A percentile compares a stretch with the other conserved stretches of the same genome.
These are phyloP conservation scores for Saccharomycopsis selenospora DNA, from an alignment of 805 yeast genomes.

Conservation along the genomic window DNA sequence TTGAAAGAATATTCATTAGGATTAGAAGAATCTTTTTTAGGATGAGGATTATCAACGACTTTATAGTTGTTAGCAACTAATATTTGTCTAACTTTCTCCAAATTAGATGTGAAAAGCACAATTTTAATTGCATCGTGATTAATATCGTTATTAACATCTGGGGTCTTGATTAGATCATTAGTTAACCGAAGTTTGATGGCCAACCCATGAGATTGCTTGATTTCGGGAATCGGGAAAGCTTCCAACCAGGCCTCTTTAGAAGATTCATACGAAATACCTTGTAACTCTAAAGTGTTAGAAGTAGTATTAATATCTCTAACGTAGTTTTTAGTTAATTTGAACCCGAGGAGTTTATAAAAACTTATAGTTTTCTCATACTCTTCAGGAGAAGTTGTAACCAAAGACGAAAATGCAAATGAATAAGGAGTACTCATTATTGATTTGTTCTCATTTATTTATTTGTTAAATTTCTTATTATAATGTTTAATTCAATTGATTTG, in stretches of 20 bases:
- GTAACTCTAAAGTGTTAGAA: conserved; percentile 30
- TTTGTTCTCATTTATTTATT: too few species aligned
- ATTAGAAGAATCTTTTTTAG: not conserved
- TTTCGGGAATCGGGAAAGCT: conserved; percentile 36
- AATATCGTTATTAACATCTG: conserved; percentile 8
- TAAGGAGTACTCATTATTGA: not conserved
- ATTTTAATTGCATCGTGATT: conserved; percentile 13
- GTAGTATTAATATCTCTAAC: conserved; percentile 40
- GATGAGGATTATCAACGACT: conserved; percentile 10
- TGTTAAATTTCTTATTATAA: too few species aligned
- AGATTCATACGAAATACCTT: conserved; percentile 61
- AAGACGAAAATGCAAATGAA: conserved; percentile 47
- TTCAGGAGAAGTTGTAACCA: conserved; percentile 46
- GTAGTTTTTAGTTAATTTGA: conserved; percentile 51
- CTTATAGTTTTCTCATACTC: conserved; percentile 40
- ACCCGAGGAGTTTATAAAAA: conserved; percentile 60
- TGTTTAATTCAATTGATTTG: too few species aligned
- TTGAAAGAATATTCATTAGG: conserved; percentile 18
- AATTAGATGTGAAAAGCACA: conserved; percentile 28
- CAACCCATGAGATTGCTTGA: conserved; percentile 4
- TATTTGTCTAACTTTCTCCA: conserved; percentile 22
- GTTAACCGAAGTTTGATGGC: conserved; percentile 16
- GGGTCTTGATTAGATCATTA: conserved; percentile 5
- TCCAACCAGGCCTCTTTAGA: conserved; percentile 68
- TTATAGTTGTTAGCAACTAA: conserved; percentile 4